phyloP scores from a whole-genome alignment of 768 basidiomycete species.

The Phallus indusiatus region DNA sequence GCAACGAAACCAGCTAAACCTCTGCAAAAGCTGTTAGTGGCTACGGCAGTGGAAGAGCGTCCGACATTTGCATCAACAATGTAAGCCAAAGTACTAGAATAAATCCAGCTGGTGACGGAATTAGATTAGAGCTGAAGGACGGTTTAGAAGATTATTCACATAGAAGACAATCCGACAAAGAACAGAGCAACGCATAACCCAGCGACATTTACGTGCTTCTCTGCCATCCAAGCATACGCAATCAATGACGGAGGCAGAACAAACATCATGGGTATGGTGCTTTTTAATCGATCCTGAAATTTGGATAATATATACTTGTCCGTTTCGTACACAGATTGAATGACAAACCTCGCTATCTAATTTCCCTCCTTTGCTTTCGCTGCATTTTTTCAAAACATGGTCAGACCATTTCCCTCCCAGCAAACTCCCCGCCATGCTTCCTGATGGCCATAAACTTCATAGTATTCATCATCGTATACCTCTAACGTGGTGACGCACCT shows the following conservation, averaged over 20 bases:
- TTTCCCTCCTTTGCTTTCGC: conserved; percentile 34
- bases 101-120: conserved; percentile 36
- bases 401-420: conserved; percentile 55
- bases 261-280: conserved; percentile 47
- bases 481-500: conserved; percentile 32
- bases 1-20: conserved; percentile 60
- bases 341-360: conserved; percentile 54
- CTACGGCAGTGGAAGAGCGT: conserved; percentile 65
- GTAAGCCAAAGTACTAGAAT: conserved; percentile 68
- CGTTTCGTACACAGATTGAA: not conserved
- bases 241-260: conserved; percentile 50
- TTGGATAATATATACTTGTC: not conserved
- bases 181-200: conserved; percentile 67
- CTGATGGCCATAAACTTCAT: conserved; percentile 16
- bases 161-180: conserved; percentile 59
- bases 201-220: conserved; percentile 52
- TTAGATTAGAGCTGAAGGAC: not conserved
- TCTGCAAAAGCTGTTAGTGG: conserved; percentile 68
- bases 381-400: conserved; percentile 32
- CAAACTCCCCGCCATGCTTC: conserved; percentile 43
- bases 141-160: conserved; percentile 35
- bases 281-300: conserved; percentile 60
- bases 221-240: conserved; percentile 68
- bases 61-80: conserved; percentile 83
- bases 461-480: not conserved